A percentile compares a stretch with the other conserved stretches of the same genome.
Evolutionary conservation across 768 basidiomycete species (phyloP).

Genomic region (Tubosaeta brunneosetosa): DNA sequence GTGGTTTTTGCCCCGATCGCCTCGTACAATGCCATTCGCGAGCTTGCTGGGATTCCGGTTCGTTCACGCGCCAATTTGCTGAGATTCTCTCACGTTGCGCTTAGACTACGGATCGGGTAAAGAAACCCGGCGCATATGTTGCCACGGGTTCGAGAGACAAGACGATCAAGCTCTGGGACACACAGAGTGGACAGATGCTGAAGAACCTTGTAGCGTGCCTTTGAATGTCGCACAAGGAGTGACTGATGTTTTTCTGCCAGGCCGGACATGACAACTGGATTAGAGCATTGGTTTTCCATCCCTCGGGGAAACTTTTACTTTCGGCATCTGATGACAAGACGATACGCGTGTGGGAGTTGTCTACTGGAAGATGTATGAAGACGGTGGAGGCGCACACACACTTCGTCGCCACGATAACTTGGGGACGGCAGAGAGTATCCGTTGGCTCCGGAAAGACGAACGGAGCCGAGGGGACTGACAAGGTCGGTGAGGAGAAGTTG

Average conservation of each 20-base stretch:
- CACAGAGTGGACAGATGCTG: constrained; percentile 73
- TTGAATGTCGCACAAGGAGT: not conserved
- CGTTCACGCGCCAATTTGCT: constrained; percentile 22
- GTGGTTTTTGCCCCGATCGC: constrained; percentile 74
- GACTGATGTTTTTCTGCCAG: constrained; percentile 31
- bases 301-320: constrained; percentile 83
- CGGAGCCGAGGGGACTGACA: constrained; percentile 32
- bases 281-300: constrained; percentile 83
- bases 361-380: constrained; percentile 80
- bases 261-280: constrained; percentile 90
- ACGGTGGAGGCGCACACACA: constrained; percentile 84
- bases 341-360: constrained; percentile 85
- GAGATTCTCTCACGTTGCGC: not conserved
- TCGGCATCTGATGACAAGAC: constrained; percentile 92
- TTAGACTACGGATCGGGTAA: constrained; percentile 49
- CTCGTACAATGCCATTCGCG: constrained; percentile 73
- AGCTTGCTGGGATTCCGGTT: constrained; percentile 70
- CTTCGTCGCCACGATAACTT: constrained; percentile 76
- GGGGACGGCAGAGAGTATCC: constrained; percentile 60
- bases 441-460: constrained; percentile 39
- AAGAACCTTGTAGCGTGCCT: constrained; percentile 57
- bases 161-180: constrained; percentile 89
- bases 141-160: constrained; percentile 89
- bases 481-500: constrained; percentile 47
- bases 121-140: constrained; percentile 54